Evolutionary conservation across 1,284 basidiomycete species (phyloP), one percentile per base, ranked within the genome.

Genomic region (Microbotryum saponariae): DNA sequence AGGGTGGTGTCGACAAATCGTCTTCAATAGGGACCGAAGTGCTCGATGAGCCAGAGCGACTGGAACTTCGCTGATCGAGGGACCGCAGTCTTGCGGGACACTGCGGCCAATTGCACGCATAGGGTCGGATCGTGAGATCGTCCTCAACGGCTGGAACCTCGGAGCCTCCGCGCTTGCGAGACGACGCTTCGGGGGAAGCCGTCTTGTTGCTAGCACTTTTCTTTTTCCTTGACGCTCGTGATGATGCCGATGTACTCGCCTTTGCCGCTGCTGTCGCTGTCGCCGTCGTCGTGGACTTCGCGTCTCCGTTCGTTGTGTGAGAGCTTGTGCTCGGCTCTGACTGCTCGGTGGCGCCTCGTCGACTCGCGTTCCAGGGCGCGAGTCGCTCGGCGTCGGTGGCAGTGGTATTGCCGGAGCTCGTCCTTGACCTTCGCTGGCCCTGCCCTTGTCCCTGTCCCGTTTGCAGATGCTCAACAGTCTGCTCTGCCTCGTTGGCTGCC

Each of bases 141-240:
- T 69, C 68, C 29, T 64, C 63, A 31, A 69, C 65, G 4, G 67
- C 67, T 1, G 67, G 67, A 31, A 67, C 60, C 48, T 69, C 67
- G 37, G 65, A 64, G 61, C 25, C 57, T 37, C 10, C 63, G 29
- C 21, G 31, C 16, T 42, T 42, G 37, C 37, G 37, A 42, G 37
- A 42, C 37, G 37, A 42, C 10, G 37, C 12, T 18, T 42, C 37
- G 37, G 37, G 16, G 37, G 37, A 42, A 12, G 37, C 37, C 12
- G 37, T 42, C 9, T 42, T 42, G 37, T 18, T 42, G 37, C 18
- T 29, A 12, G 14, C 2, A 18, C 10, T 20, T 16, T 45, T 21
- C 10, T 44, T 14, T 12, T 18, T 18, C 44, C 53, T 21, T n/a
- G 29, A 46, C 46, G 25, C 42, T 54, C 53, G 53, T 46, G 44